Evolutionary conservation across 2,329 filamentous ascomycete species (phyloP), one percentile per base, ranked within the genome.

Genomic region (Cytospora leucostoma): DNA sequence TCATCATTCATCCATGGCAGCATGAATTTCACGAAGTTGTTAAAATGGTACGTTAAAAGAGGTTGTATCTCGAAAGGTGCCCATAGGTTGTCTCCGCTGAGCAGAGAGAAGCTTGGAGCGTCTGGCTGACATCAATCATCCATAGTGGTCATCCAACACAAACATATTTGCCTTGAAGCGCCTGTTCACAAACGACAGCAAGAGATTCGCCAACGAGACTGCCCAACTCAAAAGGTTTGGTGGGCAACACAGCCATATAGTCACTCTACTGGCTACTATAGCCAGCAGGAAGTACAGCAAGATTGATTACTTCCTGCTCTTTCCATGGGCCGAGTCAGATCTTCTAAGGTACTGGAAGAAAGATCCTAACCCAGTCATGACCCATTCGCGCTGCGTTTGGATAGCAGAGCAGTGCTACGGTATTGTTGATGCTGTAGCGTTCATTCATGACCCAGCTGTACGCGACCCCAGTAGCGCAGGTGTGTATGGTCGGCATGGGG

Each of bases 181-280:
- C 1, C 47, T 50, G 1, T 27, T 50, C 47, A 50, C 47, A 8
- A 50, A 10, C 6, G 47, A 50, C 6, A 27, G 2, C 1, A 10
- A 3, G 4, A 50, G 21, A 13, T 50, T 50, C 47, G 15, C 4
- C 4, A 19, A 50, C 7, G 47, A 50, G 12, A 21, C 8, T 10
- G 13, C 27, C 6, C 47, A 50, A 13, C 64, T 69, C 3, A 68
- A 67, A 33, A 56, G 60, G 17, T 62, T 68, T 49, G 65, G 62
- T 56, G 56, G 59, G 32, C 21, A 60, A 3, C 56, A 67, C 21
- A 7, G 52, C 1, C 66, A 68, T 47, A 56, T 70, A 4, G 65
- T 69, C n/a, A 61, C 62, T 3, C 66, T 70, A 6, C 61, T 69
- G n/a, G 59, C 51, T 19, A 68, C 67, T 0, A 67, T 67, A 53